Evolutionary conservation across 2,329 filamentous ascomycete genomes (phyloP).

Genomic region (Arachnomyces sp.): DNA sequence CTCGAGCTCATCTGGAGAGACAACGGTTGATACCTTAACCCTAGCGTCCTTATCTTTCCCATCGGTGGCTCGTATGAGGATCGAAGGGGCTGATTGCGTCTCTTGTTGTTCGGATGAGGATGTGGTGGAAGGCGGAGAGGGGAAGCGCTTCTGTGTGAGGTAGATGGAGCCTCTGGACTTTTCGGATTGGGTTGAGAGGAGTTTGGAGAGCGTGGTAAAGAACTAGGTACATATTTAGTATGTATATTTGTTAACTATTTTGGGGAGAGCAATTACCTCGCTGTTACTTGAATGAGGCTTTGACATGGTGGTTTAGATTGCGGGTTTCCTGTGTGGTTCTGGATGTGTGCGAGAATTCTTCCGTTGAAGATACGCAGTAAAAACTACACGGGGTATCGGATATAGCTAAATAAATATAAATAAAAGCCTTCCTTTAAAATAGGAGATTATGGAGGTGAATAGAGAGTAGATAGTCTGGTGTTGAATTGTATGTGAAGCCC

Average conservation of each 20-base stretch:
- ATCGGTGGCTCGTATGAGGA: constrained; percentile 79
- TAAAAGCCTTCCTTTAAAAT: no score
- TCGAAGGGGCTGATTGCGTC: constrained; percentile 53
- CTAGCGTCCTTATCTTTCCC: constrained; percentile 61
- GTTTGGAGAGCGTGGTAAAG: constrained; percentile 32
- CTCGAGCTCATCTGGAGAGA: constrained; percentile 68
- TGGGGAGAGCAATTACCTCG: neutral
- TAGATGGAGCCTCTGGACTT: constrained; percentile 36
- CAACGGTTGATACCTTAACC: constrained; percentile 75
- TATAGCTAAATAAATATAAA: no score
- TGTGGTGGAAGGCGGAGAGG: constrained; percentile 7
- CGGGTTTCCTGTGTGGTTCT: constrained; percentile 1
- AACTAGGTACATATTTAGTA: constrained; percentile 26
- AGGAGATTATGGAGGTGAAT: no score
- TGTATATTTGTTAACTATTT: neutral
- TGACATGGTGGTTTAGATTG: no score
- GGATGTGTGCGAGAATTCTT: no score
- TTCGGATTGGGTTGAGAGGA: constrained; percentile 33
- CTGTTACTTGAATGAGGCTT: neutral
- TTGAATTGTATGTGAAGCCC: neutral
- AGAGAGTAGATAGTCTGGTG: no score
- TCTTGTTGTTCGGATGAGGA: constrained; percentile 17
- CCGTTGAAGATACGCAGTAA: no score
- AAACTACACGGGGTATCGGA: no score
- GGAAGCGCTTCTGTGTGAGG: constrained; percentile 37